These are phyloP conservation scores for Stephania yunnanensis DNA, from an alignment of 164 flowering plant genomes.

Conservation along the genomic window DNA sequence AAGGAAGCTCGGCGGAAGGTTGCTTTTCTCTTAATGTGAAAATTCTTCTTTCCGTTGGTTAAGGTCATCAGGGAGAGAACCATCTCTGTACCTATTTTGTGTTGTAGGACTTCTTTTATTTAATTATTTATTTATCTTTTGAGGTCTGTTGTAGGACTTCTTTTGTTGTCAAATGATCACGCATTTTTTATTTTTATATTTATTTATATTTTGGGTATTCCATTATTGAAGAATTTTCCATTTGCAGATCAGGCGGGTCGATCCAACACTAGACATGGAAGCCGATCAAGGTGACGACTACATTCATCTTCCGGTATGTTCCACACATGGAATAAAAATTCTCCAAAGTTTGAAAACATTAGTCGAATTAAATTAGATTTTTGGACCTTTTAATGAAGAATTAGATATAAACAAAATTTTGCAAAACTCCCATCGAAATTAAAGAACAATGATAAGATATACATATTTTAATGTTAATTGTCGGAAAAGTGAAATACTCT, in stretches of 20 bases:
- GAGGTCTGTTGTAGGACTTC: neutral
- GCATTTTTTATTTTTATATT: neutral
- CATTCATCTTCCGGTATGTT: conserved; percentile 78
- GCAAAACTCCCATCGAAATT: no score
- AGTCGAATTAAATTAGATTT: no score
- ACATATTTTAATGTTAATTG: no score
- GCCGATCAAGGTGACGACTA: conserved; percentile 96
- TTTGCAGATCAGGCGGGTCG: conserved; percentile 80
- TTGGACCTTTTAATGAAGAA: no score
- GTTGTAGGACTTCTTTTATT: neutral
- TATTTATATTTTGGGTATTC: neutral
- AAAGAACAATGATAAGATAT: no score
- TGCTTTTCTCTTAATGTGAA: conserved; percentile 5
- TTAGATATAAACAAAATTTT: no score
- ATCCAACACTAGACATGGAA: conserved; percentile 93
- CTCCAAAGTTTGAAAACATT: no score
- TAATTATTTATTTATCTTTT: neutral
- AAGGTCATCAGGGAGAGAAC: neutral
- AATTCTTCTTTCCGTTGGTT: neutral
- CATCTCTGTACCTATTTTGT: neutral
- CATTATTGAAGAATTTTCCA: conserved; percentile 7
- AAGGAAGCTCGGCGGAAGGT: conserved; percentile 85
- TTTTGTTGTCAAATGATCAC: conserved; percentile 4
- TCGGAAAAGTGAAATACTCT: no score
- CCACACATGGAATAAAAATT: neutral